phyloP scores from a whole-genome alignment of 1,284 basidiomycete genomes.

The Marasmius oreades region DNA sequence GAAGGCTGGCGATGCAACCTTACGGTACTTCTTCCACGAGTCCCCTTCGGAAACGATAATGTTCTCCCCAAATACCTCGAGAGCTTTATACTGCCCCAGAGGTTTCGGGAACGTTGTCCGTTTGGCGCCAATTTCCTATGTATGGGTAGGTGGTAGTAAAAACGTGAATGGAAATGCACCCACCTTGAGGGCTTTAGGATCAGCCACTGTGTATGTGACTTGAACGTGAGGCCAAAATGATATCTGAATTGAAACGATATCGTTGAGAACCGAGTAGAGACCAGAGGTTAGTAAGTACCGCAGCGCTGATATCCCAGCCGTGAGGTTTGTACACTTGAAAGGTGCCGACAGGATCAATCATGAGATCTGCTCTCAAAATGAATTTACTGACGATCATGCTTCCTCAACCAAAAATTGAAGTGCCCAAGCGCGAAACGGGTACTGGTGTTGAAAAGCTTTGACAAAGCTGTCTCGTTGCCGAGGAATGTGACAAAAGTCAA shows the following conservation, averaged over 20 bases:
- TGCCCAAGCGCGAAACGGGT: not conserved
- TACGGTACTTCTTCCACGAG: slow-evolving; percentile 2
- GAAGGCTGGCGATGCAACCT: slow-evolving; percentile 33
- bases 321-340: not conserved
- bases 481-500: slow-evolving; percentile 1
- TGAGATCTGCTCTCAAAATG: not conserved
- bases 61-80: not conserved
- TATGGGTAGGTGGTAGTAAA: not conserved
- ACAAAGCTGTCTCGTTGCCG: not conserved
- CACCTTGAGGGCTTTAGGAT: not conserved
- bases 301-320: slow-evolving; percentile 4
- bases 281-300: not conserved
- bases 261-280: not conserved
- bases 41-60: slow-evolving; percentile 2
- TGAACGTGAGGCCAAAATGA: not conserved
- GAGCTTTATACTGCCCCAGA: not conserved
- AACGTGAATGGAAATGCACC: not conserved
- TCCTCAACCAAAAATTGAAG: slow-evolving; percentile 3
- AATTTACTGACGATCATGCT: slow-evolving; percentile 4
- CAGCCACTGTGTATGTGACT: not conserved
- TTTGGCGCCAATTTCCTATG: not conserved
- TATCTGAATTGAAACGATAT: not conserved
- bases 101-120: not conserved
- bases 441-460: not conserved
- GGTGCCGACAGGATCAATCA: too few relatives aligned